Conservation (phyloP, 2,329 filamentous ascomycete genomes). For the Gaeumannomyces tritici region DNA sequence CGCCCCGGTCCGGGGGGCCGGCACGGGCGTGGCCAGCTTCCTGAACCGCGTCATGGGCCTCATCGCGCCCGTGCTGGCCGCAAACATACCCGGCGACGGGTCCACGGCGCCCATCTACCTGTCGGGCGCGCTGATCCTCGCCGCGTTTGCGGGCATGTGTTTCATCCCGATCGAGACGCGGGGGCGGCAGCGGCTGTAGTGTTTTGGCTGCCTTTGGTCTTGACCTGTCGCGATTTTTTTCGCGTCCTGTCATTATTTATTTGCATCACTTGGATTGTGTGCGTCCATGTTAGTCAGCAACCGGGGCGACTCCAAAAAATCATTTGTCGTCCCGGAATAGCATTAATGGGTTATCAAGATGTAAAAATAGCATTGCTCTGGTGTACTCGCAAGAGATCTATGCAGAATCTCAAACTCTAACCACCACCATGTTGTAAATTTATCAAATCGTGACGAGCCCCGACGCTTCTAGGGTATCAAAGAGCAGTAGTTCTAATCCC, state of each 20-base stretch:
- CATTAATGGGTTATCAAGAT: neutral
- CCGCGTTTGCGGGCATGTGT: conserved; percentile 49
- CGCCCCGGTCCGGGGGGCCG: conserved; percentile 60
- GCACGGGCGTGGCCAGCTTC: conserved; percentile 63
- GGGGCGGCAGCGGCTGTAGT: conserved; percentile 44
- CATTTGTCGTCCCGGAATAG: neutral
- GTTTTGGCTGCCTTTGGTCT: neutral
- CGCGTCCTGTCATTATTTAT: neutral
- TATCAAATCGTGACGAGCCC: neutral
- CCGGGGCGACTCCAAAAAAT: too few relatives aligned
- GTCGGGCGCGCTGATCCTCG: conserved; percentile 44
- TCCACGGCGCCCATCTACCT: conserved; percentile 48
- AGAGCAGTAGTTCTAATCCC: neutral
- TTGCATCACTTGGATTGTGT: too few relatives aligned
- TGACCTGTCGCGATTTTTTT: neutral
- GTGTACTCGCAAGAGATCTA: neutral
- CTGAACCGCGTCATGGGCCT: conserved; percentile 60
- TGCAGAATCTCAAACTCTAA: neutral
- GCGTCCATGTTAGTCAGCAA: too few relatives aligned
- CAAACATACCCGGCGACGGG: conserved; percentile 47
- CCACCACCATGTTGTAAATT: neutral
- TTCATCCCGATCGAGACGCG: conserved; percentile 55
- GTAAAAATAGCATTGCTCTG: neutral
- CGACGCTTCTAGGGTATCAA: neutral
- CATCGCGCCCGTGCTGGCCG: conserved; percentile 59